Conservation (phyloP, 306 rosid genomes). For the Dicorynia guianensis region DNA sequence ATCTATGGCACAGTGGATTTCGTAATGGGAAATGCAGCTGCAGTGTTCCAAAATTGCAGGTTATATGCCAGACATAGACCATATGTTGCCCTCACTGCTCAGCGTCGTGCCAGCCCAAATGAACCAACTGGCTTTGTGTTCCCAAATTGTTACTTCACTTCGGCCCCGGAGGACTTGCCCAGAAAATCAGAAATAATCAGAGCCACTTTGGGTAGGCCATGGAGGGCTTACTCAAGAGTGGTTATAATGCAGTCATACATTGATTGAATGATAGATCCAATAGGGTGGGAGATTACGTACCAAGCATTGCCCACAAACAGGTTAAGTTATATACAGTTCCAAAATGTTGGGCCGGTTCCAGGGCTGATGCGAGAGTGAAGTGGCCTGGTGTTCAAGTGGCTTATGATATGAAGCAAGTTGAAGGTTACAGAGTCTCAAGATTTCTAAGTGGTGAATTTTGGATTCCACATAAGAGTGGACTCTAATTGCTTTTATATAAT, state of each 20-base stretch:
- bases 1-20: slow-evolving; percentile 32
- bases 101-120: background rate
- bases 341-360: background rate
- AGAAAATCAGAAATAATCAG: background rate
- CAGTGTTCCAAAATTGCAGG: slow-evolving; percentile 10
- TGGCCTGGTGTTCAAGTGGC: slow-evolving; percentile 24
- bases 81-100: slow-evolving; percentile 16
- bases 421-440: background rate
- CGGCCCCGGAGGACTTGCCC: background rate
- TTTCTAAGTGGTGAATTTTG: background rate
- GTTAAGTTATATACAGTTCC: background rate
- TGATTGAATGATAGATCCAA: background rate
- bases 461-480: slow-evolving; percentile 11
- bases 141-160: background rate
- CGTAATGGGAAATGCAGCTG: slow-evolving; percentile 7
- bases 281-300: slow-evolving; percentile 17
- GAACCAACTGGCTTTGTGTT: slow-evolving; percentile 18
- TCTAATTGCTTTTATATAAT: background rate
- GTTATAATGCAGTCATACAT: slow-evolving; percentile 14
- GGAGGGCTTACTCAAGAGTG: slow-evolving; percentile 15
- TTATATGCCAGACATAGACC: background rate
- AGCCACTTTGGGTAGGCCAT: background rate
- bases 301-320: background rate
- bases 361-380: background rate
- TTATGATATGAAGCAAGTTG: background rate